Evolutionary conservation across 164 flowering plant genomes (phyloP), one percentile per base, ranked within the genome.

Genomic region (Hamamelis virginiana): DNA sequence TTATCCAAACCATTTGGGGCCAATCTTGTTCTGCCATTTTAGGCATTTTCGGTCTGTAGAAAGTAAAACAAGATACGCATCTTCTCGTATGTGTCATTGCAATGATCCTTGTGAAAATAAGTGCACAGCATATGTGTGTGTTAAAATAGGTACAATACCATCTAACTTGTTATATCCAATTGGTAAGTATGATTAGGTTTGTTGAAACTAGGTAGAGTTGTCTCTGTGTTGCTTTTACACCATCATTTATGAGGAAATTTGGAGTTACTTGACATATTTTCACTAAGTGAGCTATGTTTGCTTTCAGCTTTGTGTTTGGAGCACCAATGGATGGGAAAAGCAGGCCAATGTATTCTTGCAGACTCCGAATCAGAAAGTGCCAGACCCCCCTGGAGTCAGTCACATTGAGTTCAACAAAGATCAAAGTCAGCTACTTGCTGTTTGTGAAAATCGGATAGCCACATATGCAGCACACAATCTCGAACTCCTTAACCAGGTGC

Each of bases 271-370:
- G 23, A 50, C 16, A 8, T 55, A 19, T 53, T n/a, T 14, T 8
- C 6, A 1, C 21, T 23, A 57, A 57, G 60, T 57, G 25, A 27
- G 26, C 13, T 57, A 33, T 57, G 56, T 45, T 44, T 27, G 18
- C 28, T 33, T 64, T 27, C 87, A 91, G 99, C 74, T 95, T n/a
- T 91, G 97, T 74, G 86, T 92, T 52, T 95, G 98, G 99, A 86
- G 84, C 72, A 85, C 86, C 6, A 97, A 91, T 82, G 91, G 81
- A 73, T 95, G 99, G 99, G 95, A 91, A 67, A 95, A 81, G 81
- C 90, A 83, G 64, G 74, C 79, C 18, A 83, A 78, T 67, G 87
- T 76, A 59, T 73, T 71, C 53, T 73, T 95, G 82, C 96, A 87
- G 78, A 72, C 86, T 68, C 91, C 96, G 11, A 46, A 59, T 44